A percentile compares a stretch with the other conserved stretches of the same genome.
Evolutionary conservation across 371 early-diverging fungal species (phyloP).

Genomic region (Circinella minor): DNA sequence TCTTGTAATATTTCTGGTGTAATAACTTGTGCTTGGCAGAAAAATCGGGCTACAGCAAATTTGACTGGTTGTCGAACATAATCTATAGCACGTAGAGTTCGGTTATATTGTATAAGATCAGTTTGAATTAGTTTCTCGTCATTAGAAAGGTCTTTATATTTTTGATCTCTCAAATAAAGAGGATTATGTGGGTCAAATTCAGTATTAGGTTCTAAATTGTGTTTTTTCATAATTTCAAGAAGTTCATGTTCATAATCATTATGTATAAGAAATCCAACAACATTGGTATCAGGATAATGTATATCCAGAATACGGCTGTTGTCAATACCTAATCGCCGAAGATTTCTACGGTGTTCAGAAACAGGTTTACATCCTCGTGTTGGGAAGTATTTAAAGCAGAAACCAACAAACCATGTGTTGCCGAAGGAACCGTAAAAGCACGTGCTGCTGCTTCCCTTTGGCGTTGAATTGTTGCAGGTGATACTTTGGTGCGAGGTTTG

Average conservation of each 20-base stretch:
- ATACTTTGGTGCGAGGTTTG: too few species aligned
- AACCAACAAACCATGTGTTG: constrained; percentile 10
- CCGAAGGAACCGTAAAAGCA: neutral
- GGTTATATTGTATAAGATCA: too few species aligned
- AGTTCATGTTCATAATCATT: constrained; percentile 1
- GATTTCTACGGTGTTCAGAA: neutral
- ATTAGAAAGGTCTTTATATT: too few species aligned
- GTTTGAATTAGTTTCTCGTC: too few species aligned
- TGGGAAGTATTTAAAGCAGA: neutral
- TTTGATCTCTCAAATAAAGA: too few species aligned
- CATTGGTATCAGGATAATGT: constrained; percentile 7
- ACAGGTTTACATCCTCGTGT: constrained; percentile 3
- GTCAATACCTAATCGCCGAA: neutral
- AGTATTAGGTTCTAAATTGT: neutral
- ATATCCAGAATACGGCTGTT: constrained; percentile 12
- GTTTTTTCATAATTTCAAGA: neutral
- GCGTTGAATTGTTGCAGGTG: too few species aligned
- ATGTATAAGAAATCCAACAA: constrained; percentile 4
- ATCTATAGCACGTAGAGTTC: too few species aligned
- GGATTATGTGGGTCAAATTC: neutral
- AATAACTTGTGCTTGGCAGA: too few species aligned
- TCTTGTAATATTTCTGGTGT: too few species aligned
- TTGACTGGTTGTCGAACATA: too few species aligned
- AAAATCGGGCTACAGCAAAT: too few species aligned
- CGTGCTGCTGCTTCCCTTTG: neutral